Evolutionary conservation across 2,329 filamentous ascomycete species (phyloP), one percentile per base, ranked within the genome.

Genomic region (Talaromyces islandicus): DNA sequence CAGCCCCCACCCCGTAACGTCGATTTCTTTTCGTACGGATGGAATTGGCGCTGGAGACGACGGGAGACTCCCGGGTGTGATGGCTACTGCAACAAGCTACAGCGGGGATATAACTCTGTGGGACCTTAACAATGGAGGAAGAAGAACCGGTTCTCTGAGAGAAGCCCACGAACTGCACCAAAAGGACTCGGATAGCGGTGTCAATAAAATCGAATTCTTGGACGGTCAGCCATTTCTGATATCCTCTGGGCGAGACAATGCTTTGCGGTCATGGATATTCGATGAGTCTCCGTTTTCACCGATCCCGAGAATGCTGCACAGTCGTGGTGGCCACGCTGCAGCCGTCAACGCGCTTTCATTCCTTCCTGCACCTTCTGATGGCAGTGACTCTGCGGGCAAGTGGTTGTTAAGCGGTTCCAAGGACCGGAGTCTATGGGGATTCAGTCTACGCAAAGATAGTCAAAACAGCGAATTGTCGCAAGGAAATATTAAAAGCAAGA

Each of bases 381-480:
- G 92, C 17, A 86, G 91, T 7, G 93, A 97, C 66, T 87, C 88
- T 50, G 87, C 87, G 52, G 94, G 93, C 60, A 97, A 97, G 76
- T 97, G 93, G 93, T 80, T 97, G 7, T 80, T 99, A 59, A 97
- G 92, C 69, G 91, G 90, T 66, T 92, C 92, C 61, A 85, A 87
- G 68, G 95, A 99, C 70, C 85, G 92, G 65, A 97, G 92, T 74
- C 80, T 99, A 2, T 97, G 94, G 93, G 93, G 90, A 1, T 96
- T 95, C 86, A 97, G 92, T 81, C 78, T 99, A 72, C 89, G 94
- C 50, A 89, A 91, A 57, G 94, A 99, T 72, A 92, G 92, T 1
- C 95, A 99, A 75, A 96, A 91, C 72, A 86, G 89, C 1, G 94
- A 99, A 75, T 79, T 99, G 41, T 97, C 92, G 51, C 95, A 99